Base-by-base conservation (phyloP, 495 filamentous ascomycete species). In the Aspergillus leporis region DNA sequence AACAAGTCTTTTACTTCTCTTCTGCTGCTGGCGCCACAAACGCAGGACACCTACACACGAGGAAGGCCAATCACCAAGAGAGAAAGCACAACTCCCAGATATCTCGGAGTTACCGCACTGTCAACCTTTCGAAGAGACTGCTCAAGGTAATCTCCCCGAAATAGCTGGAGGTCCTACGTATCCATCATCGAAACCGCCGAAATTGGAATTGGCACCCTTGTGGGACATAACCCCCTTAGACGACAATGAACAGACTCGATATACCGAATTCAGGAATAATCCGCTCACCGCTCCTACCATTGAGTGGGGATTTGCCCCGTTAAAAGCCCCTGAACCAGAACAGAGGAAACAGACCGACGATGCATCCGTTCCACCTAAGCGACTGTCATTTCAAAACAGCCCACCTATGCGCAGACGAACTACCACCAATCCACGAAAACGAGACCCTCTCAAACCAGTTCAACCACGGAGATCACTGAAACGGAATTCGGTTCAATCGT, bases 1-100 rank as follows among this genome's bases (percentile, higher is more conserved):
- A 21, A 55, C 70, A 6, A 73, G 71, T 50, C 21, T 66, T 16
- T 36, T 78, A 16, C 61, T 80, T 30, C 57, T 82, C 22, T 74
- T 80, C 51, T 75, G 66, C 53, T 80, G 70, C 63, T 75, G 71
- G 67, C 70, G 76, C 41, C 71, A 73, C 51, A 71, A 71, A 56
- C 71, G 68, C 50, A 64, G 53, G 45, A 38, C 63, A 14, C 19
- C 61, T 12, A 62, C 63, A 1, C 56, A 66, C 3, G 73, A 75
- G 55, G 73, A 73, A 19, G 70, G 61, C 1, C 50, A 60, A n/a
- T 16, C 51, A 14, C 60, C 59, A 3, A 58, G 66, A 46, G 60
- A 66, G n/a, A 74, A 74, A 40, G 10, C 38, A 30, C 52, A 65
- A 28, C 64, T 60, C 3, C 72, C 68, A 14, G 51, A 54, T 22